A percentile compares a stretch with the other conserved stretches of the same genome.
phyloP scores from a whole-genome alignment of 495 filamentous ascomycete species.

The Apiosordaria backusii region DNA sequence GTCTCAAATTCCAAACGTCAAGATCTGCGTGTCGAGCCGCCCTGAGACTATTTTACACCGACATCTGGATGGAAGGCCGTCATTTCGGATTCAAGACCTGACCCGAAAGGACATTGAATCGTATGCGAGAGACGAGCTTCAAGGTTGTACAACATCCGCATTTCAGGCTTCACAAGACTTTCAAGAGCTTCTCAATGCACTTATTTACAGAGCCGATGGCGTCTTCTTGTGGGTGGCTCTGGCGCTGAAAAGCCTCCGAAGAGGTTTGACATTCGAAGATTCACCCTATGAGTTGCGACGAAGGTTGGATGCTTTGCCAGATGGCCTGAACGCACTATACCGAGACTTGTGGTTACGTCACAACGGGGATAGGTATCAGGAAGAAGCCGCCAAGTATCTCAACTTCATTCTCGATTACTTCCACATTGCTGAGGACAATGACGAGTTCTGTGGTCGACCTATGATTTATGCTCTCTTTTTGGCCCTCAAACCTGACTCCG shows the following conservation, averaged over 20 bases:
- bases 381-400: not conserved
- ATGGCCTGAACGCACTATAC: not conserved
- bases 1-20: not conserved
- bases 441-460: too few relatives aligned
- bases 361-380: not conserved
- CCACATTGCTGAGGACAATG: too few relatives aligned
- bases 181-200: not conserved
- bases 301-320: not conserved
- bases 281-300: not conserved
- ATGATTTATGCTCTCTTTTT: too few relatives aligned
- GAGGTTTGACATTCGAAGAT: not conserved
- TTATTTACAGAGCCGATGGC: not conserved
- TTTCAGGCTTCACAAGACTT: not conserved
- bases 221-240: not conserved
- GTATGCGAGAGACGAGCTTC: not conserved
- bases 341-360: not conserved
- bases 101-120: too few relatives aligned
- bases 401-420: not conserved
- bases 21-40: not conserved
- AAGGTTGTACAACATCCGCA: not conserved
- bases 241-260: not conserved
- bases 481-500: too few relatives aligned
- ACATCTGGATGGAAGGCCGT: too few relatives aligned
- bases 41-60: not conserved
- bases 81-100: too few relatives aligned